Conservation (phyloP, 1,284 basidiomycete genomes). For the Trichosporon coremiiforme region DNA sequence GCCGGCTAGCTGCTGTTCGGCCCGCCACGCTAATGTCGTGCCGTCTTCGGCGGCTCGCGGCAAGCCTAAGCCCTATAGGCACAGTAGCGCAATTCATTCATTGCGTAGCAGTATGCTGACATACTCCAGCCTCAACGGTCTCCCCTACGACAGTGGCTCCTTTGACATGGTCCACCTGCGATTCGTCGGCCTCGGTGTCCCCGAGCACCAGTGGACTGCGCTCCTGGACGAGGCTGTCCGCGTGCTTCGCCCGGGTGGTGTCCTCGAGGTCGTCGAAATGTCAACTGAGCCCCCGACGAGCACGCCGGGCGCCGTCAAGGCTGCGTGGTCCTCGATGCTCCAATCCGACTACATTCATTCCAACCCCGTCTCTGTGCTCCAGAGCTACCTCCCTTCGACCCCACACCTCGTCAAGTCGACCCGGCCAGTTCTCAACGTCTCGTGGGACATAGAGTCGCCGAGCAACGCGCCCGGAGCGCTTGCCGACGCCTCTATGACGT, state of each 20-base stretch:
- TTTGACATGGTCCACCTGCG: constrained; percentile 56
- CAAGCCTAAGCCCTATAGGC: constrained; percentile 1
- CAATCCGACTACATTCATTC: constrained; percentile 45
- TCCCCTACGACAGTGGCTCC: constrained; percentile 52
- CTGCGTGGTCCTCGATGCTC: constrained; percentile 46
- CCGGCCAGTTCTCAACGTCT: constrained; percentile 22
- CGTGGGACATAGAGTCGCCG: background rate
- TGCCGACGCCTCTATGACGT: constrained; percentile 38
- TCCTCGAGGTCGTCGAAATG: constrained; percentile 56
- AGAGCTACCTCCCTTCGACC: constrained; percentile 40
- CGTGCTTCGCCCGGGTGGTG: constrained; percentile 50
- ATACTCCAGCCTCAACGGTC: constrained; percentile 40
- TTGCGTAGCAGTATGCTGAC: constrained; percentile 9
- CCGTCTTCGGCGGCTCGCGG: background rate
- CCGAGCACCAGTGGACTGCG: constrained; percentile 49
- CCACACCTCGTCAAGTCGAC: constrained; percentile 20
- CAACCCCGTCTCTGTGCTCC: constrained; percentile 42
- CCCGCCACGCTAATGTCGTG: background rate
- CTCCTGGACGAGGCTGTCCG: constrained; percentile 52
- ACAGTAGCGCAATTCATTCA: constrained; percentile 10
- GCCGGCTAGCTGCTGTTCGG: background rate
- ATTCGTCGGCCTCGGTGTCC: constrained; percentile 52
- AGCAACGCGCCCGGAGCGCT: constrained; percentile 33
- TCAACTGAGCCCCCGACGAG: constrained; percentile 40
- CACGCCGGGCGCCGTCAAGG: constrained; percentile 35